Conservation (phyloP, 2,329 filamentous ascomycete genomes). For the Colletotrichum scovillei region DNA sequence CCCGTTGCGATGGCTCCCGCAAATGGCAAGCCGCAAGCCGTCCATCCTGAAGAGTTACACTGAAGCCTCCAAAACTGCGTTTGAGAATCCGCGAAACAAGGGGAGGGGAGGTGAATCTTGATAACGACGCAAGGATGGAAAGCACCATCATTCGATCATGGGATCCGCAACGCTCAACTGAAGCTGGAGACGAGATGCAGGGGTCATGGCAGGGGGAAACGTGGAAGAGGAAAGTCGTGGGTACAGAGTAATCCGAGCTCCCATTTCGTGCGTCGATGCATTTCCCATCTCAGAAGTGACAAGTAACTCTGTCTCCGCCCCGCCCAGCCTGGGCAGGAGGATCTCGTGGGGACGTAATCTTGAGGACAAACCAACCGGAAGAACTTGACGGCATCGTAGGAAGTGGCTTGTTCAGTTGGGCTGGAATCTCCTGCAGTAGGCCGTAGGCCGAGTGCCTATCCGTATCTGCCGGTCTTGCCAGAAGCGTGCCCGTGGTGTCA, state of each 20-base stretch:
- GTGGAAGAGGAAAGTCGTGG: background rate
- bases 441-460: background rate
- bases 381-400: background rate
- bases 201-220: constrained; percentile 12
- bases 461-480: background rate
- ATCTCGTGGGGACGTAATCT: constrained; percentile 25
- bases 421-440: background rate
- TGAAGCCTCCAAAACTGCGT: background rate
- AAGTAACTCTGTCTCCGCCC: constrained; percentile 5
- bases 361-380: constrained; percentile 9
- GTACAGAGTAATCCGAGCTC: constrained; percentile 5
- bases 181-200: constrained; percentile 14
- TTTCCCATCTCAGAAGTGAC: constrained; percentile 16
- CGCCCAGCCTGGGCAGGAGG: constrained; percentile 15
- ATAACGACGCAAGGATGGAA: constrained; percentile 17
- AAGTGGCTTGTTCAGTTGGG: constrained; percentile 1
- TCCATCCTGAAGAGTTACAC: background rate
- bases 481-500: background rate
- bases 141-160: constrained; percentile 12
- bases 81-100: background rate
- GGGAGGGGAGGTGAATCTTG: background rate
- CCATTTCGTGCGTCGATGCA: constrained; percentile 17
- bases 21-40: background rate
- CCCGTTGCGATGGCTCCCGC: background rate
- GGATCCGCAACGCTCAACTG: constrained; percentile 6